Evolutionary conservation across 345 rosid species (phyloP).

Genomic region (Jatropha curcas): DNA sequence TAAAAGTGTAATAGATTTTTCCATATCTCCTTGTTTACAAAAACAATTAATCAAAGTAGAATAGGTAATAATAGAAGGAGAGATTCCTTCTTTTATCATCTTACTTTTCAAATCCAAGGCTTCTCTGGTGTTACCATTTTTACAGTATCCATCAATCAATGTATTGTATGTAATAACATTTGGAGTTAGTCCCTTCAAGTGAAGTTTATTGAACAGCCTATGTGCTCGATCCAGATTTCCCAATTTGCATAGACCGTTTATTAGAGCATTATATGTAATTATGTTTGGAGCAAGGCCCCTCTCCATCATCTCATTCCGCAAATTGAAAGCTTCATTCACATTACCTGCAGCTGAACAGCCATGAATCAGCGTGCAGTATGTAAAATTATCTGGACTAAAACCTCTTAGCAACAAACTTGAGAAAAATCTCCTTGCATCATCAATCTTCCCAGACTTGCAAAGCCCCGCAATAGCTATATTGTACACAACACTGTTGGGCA

Average conservation of each 20-base stretch:
- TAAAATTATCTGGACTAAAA: constrained; percentile 62
- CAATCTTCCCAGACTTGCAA: constrained; percentile 64
- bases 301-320: constrained; percentile 66
- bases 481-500: constrained; percentile 57
- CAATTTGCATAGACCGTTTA: constrained; percentile 60
- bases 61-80: constrained; percentile 36
- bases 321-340: constrained; percentile 60
- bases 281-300: constrained; percentile 57
- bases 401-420: constrained; percentile 42
- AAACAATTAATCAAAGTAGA: constrained; percentile 40
- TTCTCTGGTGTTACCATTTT: constrained; percentile 43
- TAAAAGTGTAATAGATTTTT: constrained; percentile 27
- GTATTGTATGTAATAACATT: constrained; percentile 54
- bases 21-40: constrained; percentile 37
- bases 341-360: constrained; percentile 58
- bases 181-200: constrained; percentile 50
- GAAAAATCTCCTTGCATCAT: constrained; percentile 55
- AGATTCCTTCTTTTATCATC: constrained; percentile 51
- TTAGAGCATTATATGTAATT: constrained; percentile 61
- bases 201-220: constrained; percentile 61
- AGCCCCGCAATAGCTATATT: constrained; percentile 69
- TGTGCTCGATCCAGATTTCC: constrained; percentile 56
- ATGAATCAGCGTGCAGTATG: constrained; percentile 62
- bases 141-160: constrained; percentile 51
- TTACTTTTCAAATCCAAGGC: constrained; percentile 51